Conservation (phyloP, 2,329 filamentous ascomycete species). For the Calonectria hawksworthii region DNA sequence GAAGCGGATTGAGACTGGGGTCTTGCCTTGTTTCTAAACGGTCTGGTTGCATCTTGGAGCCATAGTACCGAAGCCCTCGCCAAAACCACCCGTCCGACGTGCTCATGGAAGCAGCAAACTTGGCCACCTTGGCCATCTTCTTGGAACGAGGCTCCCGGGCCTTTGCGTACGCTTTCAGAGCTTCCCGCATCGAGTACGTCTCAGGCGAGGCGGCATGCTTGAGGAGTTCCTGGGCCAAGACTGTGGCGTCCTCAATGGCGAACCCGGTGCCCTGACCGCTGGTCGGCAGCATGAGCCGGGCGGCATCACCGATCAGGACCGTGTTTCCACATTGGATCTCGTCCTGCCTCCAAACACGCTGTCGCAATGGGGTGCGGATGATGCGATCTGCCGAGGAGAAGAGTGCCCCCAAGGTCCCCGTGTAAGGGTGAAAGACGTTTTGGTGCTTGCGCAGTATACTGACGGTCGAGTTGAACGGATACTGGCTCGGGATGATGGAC, state of each 20-base stretch:
- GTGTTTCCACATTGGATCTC: conserved; percentile 40
- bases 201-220: conserved; percentile 16
- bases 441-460: conserved; percentile 28
- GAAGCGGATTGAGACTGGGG: background rate
- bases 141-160: conserved; percentile 37
- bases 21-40: conserved; percentile 22
- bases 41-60: conserved; percentile 33
- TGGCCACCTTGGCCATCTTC: conserved; percentile 39
- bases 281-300: conserved; percentile 43
- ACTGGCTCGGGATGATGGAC: conserved; percentile 32
- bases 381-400: conserved; percentile 41
- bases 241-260: conserved; percentile 44
- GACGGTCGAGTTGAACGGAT: conserved; percentile 27
- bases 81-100: conserved; percentile 37
- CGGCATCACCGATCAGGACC: conserved; percentile 42
- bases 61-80: conserved; percentile 34
- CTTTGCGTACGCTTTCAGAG: conserved; percentile 39
- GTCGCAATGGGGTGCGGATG: conserved; percentile 40
- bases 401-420: conserved; percentile 36
- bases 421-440: conserved; percentile 37
- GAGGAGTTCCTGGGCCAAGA: conserved; percentile 37
- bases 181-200: conserved; percentile 6
- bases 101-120: conserved; percentile 26
- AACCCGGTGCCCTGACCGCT: conserved; percentile 46
- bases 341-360: conserved; percentile 41